Evolutionary conservation across 495 filamentous ascomycete species (phyloP).

Genomic region (Penicillium chermesinum): DNA sequence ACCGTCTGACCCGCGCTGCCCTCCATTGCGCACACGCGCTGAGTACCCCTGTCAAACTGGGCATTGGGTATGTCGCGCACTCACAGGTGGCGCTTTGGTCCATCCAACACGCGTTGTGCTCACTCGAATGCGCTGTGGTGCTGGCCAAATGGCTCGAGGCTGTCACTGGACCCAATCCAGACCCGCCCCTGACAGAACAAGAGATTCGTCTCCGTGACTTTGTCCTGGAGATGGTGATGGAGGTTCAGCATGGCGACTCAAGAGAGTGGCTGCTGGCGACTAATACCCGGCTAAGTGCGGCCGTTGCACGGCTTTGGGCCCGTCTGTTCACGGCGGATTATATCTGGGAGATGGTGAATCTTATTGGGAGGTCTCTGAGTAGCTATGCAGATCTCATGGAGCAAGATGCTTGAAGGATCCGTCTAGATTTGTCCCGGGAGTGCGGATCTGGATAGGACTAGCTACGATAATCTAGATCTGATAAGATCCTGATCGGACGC

Average conservation of each 20-base stretch:
- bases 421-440: too few relatives aligned
- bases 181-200: conserved; percentile 43
- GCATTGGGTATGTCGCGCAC: conserved; percentile 63
- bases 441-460: too few relatives aligned
- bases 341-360: conserved; percentile 61
- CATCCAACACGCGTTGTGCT: conserved; percentile 65
- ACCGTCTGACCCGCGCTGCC: conserved; percentile 53
- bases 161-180: conserved; percentile 29
- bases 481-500: background rate
- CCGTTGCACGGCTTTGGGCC: conserved; percentile 62
- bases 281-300: conserved; percentile 55
- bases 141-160: conserved; percentile 51
- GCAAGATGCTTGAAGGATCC: background rate
- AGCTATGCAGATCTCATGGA: conserved; percentile 62
- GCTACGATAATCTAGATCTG: too few relatives aligned
- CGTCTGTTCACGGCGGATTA: conserved; percentile 63
- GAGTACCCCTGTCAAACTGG: conserved; percentile 61
- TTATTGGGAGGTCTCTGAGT: conserved; percentile 58
- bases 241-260: conserved; percentile 54
- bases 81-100: conserved; percentile 67
- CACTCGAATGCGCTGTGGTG: conserved; percentile 65
- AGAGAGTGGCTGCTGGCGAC: conserved; percentile 46
- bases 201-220: conserved; percentile 57
- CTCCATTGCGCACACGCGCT: conserved; percentile 66
- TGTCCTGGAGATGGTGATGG: conserved; percentile 62